Base-by-base conservation (phyloP, 78 protist species). In the Paratrimastix pyriformis region DNA sequence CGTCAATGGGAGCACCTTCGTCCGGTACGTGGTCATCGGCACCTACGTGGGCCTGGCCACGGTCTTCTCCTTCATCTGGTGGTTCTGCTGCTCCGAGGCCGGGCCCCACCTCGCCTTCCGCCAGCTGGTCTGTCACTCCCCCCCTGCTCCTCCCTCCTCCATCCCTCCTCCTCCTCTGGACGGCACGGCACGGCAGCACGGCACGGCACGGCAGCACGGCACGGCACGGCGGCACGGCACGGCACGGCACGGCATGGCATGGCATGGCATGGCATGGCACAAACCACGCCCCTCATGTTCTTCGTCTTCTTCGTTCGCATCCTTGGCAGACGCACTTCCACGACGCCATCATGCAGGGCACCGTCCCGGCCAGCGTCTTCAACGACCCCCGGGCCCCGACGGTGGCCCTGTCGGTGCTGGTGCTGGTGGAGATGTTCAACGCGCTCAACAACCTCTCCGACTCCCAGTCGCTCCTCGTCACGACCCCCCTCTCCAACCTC, bases 391-490 rank as follows among this genome's bases (percentile, higher is more conserved):
- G 33, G 40, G 62, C 87, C 1, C 8, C 76, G 30, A 76, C 90
- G 39, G 18, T 82, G 43, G 65, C 90, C 32, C 87, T 87, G 42
- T 73, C 87, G 13, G 71, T 84, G 21, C 86, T 87, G 32, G 91
- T 87, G 5, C 32, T 52, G 32, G 76, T 87, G 29, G 92, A 88
- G 80, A 84, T 84, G 88, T 64, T 79, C 82, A 84, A 82, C 77
- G 83, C 88, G 8, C 72, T 84, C 54, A 84, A 84, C 72, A 73
- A 80, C 29, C 54, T 81, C 62, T 64, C 84, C 21, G 87, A 85
- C 57, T 52, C 79, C 76, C 72, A 38, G 50, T 33, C 60, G 38
- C 75, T 82, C 38, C 40, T 82, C 44, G 2, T 0, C 21, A 55
- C 74, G 60, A 50, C 81, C 5, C 86, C 87, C 24, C 48, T 64